Evolutionary conservation across 495 filamentous ascomycete species (phyloP), one percentile per base, ranked within the genome.

Genomic region (Geoglossum glabrum): DNA sequence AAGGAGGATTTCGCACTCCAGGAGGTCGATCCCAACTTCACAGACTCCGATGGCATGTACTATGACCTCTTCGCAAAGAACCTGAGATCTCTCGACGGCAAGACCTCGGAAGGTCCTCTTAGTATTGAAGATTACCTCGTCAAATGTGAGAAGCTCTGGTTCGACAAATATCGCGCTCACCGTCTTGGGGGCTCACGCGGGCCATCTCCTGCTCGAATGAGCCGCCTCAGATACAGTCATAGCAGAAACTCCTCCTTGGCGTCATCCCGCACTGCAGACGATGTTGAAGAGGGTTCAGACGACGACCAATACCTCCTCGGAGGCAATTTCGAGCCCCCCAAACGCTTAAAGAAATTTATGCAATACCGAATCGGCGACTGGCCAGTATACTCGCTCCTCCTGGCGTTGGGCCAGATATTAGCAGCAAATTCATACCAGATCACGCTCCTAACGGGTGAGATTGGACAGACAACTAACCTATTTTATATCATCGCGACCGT

Each of bases 331-430:
- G 69, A 78, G 47, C 79, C 83, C 30, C 84, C 84, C 3, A 80
- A 74, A 3, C 82, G 84, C 0, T 59, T 87, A 17, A 78, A 74
- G 60, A 75, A 57, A 54, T 33, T 71, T 33, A 56, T 77, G 49
- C 62, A 65, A 57, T 63, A 61, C 58, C 69, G 70, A 25, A 59
- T 74, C 45, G 67, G 72, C 19, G 79, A 84, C 61, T 88, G 84
- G 84, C 84, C 84, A 0, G 60, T 87, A 8, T 88, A 88, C 67
- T 78, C 82, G 5, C 74, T 88, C 58, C 70, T 86, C 43, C 71
- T 85, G 40, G 43, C 43, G n/a, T 19, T 31, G 61, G 79, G 79
- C 6, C 82, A 84, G 64, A 76, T 85, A 59, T 74, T 85, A 46
- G 78, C 82, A 0, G 77, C 79, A 52, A 84, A 81, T 63, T 82